Conservation (phyloP, 179 eudicot genomes). For the Corrigiola litoralis region DNA sequence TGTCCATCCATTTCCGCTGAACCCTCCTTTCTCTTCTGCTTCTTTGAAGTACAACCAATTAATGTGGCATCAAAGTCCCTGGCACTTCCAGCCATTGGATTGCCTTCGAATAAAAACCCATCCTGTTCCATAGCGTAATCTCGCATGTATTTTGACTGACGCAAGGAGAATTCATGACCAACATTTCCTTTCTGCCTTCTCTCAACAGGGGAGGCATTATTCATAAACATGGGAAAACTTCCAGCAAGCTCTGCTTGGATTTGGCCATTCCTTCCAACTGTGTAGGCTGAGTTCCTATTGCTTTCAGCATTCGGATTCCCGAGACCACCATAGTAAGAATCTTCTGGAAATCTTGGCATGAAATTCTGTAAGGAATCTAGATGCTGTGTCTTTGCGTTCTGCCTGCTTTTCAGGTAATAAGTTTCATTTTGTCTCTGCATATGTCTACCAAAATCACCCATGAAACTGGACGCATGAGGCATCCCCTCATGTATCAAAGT, state of each 20-base stretch:
- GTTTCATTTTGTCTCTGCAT: conserved; percentile 29
- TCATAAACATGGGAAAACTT: conserved; percentile 31
- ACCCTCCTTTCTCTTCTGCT: conserved; percentile 49
- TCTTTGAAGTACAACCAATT: conserved; percentile 46
- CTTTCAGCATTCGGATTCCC: conserved; percentile 33
- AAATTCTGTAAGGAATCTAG: conserved; percentile 31
- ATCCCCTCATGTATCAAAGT: conserved; percentile 32
- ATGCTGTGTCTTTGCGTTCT: conserved; percentile 48
- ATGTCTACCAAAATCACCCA: conserved; percentile 36
- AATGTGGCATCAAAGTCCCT: conserved; percentile 36
- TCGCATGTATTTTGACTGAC: conserved; percentile 35
- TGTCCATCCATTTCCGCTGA: conserved; percentile 32
- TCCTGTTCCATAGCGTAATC: conserved; percentile 33
- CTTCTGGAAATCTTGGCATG: conserved; percentile 25
- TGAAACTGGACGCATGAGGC: conserved; percentile 31
- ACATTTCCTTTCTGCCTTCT: conserved; percentile 52
- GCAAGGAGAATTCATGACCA: conserved; percentile 33
- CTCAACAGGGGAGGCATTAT: conserved; percentile 32
- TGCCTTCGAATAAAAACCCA: conserved; percentile 35
- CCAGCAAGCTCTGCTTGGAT: conserved; percentile 38
- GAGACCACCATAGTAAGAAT: conserved; percentile 28
- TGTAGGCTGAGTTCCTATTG: conserved; percentile 24
- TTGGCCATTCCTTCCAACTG: conserved; percentile 40
- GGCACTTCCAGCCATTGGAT: conserved; percentile 33
- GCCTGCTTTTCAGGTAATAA: conserved; percentile 36